Percentiles rank a stretch among this genome's conserved stretches.
Conservation (phyloP, 495 filamentous ascomycete genomes). For the Pyrenula aspistea region DNA sequence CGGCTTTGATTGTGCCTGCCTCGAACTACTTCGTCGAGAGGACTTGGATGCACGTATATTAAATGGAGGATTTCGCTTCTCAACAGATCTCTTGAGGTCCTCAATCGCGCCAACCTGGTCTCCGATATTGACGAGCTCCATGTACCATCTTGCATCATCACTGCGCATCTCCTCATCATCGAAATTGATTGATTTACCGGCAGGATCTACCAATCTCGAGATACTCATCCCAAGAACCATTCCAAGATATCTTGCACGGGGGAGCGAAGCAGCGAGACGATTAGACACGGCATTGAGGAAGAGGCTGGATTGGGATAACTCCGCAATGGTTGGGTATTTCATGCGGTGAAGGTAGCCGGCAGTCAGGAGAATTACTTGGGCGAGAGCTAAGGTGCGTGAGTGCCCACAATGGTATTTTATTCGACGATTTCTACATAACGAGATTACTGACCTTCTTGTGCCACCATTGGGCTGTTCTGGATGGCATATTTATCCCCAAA, state of each 20-base stretch:
- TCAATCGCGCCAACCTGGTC: slow-evolving; percentile 54
- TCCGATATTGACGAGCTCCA: slow-evolving; percentile 45
- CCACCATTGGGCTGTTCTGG: slow-evolving; percentile 64
- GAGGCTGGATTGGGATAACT: slow-evolving; percentile 53
- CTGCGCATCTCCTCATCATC: slow-evolving; percentile 66
- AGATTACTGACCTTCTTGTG: slow-evolving; percentile 66
- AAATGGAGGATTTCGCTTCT: too few relatives aligned
- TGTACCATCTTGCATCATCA: slow-evolving; percentile 67
- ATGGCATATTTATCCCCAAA: slow-evolving; percentile 84
- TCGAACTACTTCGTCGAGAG: not conserved
- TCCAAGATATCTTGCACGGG: slow-evolving; percentile 67
- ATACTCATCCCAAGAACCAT: slow-evolving; percentile 81
- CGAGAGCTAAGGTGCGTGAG: slow-evolving; percentile 43
- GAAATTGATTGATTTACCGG: slow-evolving; percentile 64
- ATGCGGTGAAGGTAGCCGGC: slow-evolving; percentile 63
- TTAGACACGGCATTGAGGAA: slow-evolving; percentile 79
- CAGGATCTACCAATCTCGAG: slow-evolving; percentile 67
- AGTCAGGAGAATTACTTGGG: slow-evolving; percentile 65
- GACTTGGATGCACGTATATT: too few relatives aligned
- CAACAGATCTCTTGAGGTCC: slow-evolving; percentile 25
- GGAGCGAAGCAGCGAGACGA: slow-evolving; percentile 64
- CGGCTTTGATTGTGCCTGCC: slow-evolving; percentile 3
- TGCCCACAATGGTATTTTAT: not conserved
- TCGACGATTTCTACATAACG: not conserved
- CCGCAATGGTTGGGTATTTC: slow-evolving; percentile 43